Base-by-base conservation (phyloP, 176 grass and related monocot genomes). In the Areca catechu region DNA sequence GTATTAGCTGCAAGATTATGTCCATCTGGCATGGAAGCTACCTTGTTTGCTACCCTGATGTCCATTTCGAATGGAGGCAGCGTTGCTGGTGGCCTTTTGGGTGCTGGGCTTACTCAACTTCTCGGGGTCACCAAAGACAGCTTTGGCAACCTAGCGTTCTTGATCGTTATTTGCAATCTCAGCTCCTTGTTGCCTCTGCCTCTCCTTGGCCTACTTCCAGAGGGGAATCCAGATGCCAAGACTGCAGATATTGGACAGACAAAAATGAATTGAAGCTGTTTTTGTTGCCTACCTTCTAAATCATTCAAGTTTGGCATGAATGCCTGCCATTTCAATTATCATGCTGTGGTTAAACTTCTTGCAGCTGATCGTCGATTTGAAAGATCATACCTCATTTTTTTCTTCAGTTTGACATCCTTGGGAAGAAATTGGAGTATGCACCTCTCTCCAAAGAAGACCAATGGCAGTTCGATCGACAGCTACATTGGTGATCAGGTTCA, bases 41-140 rank as follows among this genome's bases (percentile, higher is more conserved):
- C 92, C 15, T 57, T 96, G 30, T 96, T 96, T 54, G 92, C 92
- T 30, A 97, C 92, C 3, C 70, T 91, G 48, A 97, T 97, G 92
- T 97, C 92, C 16, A 88, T 97, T 29, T 97, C 92, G 2, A 97
- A 97, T 17, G 86, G 68, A 0, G 92, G 92, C 53, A 70, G 92
- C 25, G 92, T 91, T 51, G 54, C 77, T 0, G 92, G 92, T 0
- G 92, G 92, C 53, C 72, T 97, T 0, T 48, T 97, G 5, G 92
- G 92, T 5, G 86, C 92, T 0, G 86, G 86, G 25, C 80, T 97
- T 20, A 97, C 92, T 21, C 86, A 91, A 34, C 18, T 88, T n/a
- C 22, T 97, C 3, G 86, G 86, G 22, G 83, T 97, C 53, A 97
- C 77, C 20, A 85, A 20, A 67, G 92, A 91, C 28, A 82, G 75